Evolutionary conservation across 169 alveolate species (phyloP), one percentile per base, ranked within the genome.

Genomic region (Amoebophrya sp.): DNA sequence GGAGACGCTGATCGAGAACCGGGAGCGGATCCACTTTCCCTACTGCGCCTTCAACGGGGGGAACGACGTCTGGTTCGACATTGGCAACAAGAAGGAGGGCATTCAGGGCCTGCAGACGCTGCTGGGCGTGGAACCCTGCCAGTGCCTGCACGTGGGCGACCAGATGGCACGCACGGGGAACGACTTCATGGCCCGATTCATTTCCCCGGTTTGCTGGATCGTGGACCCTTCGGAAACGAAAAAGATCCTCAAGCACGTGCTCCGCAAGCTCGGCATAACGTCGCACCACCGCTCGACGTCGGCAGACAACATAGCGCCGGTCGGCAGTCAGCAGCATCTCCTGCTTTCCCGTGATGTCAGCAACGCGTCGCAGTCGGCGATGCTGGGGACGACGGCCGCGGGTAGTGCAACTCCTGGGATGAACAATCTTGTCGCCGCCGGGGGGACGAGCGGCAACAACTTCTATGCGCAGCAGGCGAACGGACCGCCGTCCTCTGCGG

Each of bases 1-100:
- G 7, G 89, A 41, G 35, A 41, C 91, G 35, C 25, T 23, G 40
- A 40, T 33, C 35, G 54, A 0, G 92, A 18, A 1, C 83, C 12
- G 32, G 38, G 83, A 66, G 83, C 12, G 18, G 38, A 66, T 66
- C 83, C 7, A n/a, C 35, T 66, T 93, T 18, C 96, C 96, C 40
- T 94, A 92, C 89, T 93, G 96, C 77, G 96, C 94, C 32, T 94
- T 94, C 89, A 94, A 91, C 32, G 96, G 96, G 35, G 96, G 96
- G 39, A 92, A 93, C 39, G 96, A 94, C 89, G 90, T 93, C 41
- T 94, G 96, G 96, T 94, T 93, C 14, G 96, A 94, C 89, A 89
- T 92, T 40, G 96, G 96, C 12, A 94, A 94, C 83, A 94, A 93
- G 77, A 93, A 94, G 23, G 95, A 92, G 66, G 96, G 94, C 77